These are phyloP conservation scores for Cochlearia excelsa DNA, from an alignment of 345 rosid genomes.

Conservation along the genomic window DNA sequence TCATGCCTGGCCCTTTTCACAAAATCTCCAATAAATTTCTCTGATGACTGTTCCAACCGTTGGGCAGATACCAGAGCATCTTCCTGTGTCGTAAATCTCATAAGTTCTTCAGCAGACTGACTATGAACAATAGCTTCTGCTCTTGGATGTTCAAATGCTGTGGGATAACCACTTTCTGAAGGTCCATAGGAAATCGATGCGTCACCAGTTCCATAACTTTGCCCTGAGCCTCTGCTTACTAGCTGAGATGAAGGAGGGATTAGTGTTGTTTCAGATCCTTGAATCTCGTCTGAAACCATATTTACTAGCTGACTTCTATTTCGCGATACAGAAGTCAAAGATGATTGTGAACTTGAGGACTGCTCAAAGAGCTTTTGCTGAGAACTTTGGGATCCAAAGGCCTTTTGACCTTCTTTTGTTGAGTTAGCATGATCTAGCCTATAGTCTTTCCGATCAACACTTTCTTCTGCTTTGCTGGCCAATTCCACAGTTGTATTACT, in stretches of 20 bases:
- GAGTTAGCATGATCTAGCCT: slow-evolving; percentile 37
- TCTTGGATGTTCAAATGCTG: slow-evolving; percentile 31
- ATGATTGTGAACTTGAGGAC: slow-evolving; percentile 45
- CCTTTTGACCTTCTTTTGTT: slow-evolving; percentile 31
- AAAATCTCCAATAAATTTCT: slow-evolving; percentile 60
- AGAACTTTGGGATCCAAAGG: slow-evolving; percentile 35
- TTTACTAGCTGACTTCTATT: slow-evolving; percentile 37
- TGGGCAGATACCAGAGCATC: slow-evolving; percentile 68
- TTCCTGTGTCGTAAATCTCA: slow-evolving; percentile 35
- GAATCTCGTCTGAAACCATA: slow-evolving; percentile 38
- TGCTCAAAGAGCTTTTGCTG: slow-evolving; percentile 33
- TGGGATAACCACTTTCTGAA: slow-evolving; percentile 47
- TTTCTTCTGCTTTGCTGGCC: slow-evolving; percentile 34
- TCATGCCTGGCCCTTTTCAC: slow-evolving; percentile 60
- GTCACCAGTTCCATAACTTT: slow-evolving; percentile 32
- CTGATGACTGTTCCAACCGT: slow-evolving; percentile 59
- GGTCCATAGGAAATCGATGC: slow-evolving; percentile 31
- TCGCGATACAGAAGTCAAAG: slow-evolving; percentile 38
- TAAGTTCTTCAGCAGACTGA: slow-evolving; percentile 35
- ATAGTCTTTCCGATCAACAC: slow-evolving; percentile 33
- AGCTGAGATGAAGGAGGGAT: slow-evolving; percentile 57
- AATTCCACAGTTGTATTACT: slow-evolving; percentile 34
- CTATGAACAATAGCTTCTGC: slow-evolving; percentile 35
- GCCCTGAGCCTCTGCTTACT: slow-evolving; percentile 40
- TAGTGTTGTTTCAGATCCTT: slow-evolving; percentile 46